These are phyloP conservation scores for Asterochloris erici DNA, from an alignment of 139 green algal species.

Conservation along the genomic window DNA sequence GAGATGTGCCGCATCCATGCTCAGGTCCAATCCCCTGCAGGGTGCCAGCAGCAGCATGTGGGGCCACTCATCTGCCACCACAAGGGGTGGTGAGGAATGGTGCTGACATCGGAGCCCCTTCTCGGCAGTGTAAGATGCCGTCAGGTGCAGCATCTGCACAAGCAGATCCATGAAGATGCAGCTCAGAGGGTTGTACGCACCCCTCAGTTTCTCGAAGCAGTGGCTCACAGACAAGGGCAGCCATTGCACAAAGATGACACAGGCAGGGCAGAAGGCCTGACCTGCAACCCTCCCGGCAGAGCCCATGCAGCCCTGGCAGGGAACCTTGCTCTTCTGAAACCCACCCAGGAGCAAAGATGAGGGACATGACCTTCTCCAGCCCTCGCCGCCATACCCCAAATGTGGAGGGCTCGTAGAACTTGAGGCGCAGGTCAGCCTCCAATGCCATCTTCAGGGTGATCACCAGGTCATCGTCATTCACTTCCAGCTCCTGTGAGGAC, in stretches of 20 bases:
- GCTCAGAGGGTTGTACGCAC: too few species aligned
- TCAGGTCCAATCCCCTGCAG: constrained; percentile 4
- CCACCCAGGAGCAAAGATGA: constrained; percentile 36
- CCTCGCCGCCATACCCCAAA: constrained; percentile 29
- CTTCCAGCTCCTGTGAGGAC: constrained; percentile 12
- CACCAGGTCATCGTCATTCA: constrained; percentile 27
- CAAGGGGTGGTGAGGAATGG: too few species aligned
- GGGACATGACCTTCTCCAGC: constrained; percentile 30
- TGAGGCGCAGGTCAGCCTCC: constrained; percentile 42
- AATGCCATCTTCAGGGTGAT: constrained; percentile 36
- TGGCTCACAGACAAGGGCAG: background rate
- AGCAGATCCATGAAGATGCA: too few species aligned
- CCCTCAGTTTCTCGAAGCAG: background rate
- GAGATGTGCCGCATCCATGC: background rate
- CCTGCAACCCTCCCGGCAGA: background rate
- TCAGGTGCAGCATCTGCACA: too few species aligned
- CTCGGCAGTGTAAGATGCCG: too few species aligned
- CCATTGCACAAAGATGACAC: background rate
- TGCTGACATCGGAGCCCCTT: too few species aligned
- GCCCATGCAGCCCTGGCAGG: too few species aligned
- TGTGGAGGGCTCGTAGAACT: constrained; percentile 16
- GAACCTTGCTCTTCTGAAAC: background rate
- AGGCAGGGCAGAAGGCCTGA: background rate
- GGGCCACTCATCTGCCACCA: too few species aligned
- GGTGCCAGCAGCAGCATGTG: too few species aligned